Evolutionary conservation across 768 basidiomycete genomes (phyloP), one percentile per base, ranked within the genome.

Genomic region (Boletus insuetus): DNA sequence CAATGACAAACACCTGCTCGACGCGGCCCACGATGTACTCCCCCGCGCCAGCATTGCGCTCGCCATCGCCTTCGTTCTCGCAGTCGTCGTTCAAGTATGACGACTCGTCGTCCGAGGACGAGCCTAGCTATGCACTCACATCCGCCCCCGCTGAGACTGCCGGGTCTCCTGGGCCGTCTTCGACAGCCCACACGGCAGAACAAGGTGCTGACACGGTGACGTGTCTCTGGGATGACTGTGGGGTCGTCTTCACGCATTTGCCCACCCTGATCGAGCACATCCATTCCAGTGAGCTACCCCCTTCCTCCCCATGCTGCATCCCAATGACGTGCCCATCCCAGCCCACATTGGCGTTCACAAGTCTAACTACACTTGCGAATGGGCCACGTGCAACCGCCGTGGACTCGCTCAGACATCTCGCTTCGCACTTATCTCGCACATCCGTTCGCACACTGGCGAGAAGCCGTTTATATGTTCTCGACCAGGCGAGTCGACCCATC

Each of bases 361-460:
- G 71, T 87, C 91, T 14, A 86, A 81, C 60, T 94, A 94, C 68
- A 85, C 86, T 26, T 98, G 94, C 69, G 87, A 93, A 77, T 98
- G 94, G 94, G 73, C 82, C 19, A 85, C 84, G 5, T 98, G 94
- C 73, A 75, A 76, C 19, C 82, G 94, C 17, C 79, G 87, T 49
- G 91, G 93, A 4, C 78, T 94, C 48, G 80, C 87, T 1, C 94
- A 97, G 68, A 91, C 90, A 0, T 92, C 90, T 5, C 83, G 92
- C 24, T 96, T 94, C 61, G 91, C 94, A 6, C 82, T 98, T 45
- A 85, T 94, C 53, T 91, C 91, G 5, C 94, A 98, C 68, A 82
- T 94, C 46, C 83, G 94, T 32, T 91, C 89, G 12, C 94, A 98
- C 68, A 96, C 94, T 0, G 94, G 94, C 49, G 94, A 98, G 73